These are phyloP conservation scores for Ananas comosus DNA, from an alignment of 176 grass and related monocot genomes.

Conservation along the genomic window DNA sequence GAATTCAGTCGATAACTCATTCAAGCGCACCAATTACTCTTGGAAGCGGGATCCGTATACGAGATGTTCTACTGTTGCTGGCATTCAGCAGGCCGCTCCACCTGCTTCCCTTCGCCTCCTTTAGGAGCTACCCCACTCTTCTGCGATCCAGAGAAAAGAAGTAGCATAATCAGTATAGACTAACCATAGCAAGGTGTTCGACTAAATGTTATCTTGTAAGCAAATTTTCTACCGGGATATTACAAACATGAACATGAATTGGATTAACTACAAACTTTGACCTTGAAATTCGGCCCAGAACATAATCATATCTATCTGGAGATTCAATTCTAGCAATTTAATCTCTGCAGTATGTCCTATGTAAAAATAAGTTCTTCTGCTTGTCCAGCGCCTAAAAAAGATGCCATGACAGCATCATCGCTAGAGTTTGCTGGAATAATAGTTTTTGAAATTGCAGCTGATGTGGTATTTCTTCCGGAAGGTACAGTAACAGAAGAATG, in stretches of 20 bases:
- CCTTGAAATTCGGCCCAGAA: too few species aligned
- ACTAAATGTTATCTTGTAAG: background rate
- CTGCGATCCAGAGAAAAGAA: conserved; percentile 23
- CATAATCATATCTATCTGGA: background rate
- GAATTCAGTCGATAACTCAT: background rate
- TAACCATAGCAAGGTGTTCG: background rate
- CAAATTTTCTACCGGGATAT: background rate
- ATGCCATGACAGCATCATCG: too few species aligned
- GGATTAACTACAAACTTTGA: too few species aligned
- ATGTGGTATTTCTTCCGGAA: too few species aligned
- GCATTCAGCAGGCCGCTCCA: conserved; percentile 80
- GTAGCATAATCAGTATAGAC: conserved; percentile 1
- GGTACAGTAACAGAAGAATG: too few species aligned
- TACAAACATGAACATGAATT: too few species aligned
- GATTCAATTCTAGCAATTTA: background rate
- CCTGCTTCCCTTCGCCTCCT: conserved; percentile 45
- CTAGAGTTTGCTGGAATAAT: too few species aligned
- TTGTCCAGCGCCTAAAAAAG: too few species aligned
- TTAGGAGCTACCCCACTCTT: conserved; percentile 28
- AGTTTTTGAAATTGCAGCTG: too few species aligned
- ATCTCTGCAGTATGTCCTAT: too few species aligned
- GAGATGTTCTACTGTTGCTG: conserved; percentile 54
- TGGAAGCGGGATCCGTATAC: background rate
- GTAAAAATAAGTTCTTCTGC: too few species aligned
- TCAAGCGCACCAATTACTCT: background rate